Evolutionary conservation across 2,329 filamentous ascomycete genomes (phyloP).

Genomic region (Alternaria arborescens): DNA sequence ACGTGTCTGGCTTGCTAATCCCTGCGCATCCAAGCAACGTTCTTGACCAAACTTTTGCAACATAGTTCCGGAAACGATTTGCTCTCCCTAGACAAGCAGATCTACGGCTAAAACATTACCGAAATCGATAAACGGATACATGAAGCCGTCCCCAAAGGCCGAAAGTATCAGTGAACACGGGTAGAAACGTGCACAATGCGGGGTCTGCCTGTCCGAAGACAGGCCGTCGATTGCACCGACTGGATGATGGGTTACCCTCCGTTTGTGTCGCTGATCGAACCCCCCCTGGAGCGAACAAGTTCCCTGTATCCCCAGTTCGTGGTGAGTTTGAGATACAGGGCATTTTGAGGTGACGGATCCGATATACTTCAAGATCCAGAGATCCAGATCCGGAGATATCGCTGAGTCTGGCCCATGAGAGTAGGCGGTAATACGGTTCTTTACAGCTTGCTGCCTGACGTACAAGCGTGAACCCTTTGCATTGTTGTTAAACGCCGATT

Average conservation of each 20-base stretch:
- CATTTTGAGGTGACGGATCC: neutral
- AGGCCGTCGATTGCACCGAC: constrained; percentile 4
- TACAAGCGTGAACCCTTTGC: neutral
- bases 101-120: neutral
- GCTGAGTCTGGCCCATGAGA: neutral
- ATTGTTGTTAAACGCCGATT: neutral
- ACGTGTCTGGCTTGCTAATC: neutral
- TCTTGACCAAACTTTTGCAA: neutral
- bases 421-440: neutral
- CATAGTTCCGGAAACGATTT: constrained; percentile 1
- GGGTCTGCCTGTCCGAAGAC: constrained; percentile 1
- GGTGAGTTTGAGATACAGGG: constrained; percentile 2
- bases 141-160: neutral
- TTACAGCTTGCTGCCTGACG: neutral
- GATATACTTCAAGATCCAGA: neutral
- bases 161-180: neutral
- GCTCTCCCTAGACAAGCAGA: neutral
- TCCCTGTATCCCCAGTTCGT: neutral
- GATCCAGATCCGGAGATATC: neutral
- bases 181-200: neutral
- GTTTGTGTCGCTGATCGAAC: neutral
- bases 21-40: neutral
- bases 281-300: neutral
- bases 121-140: neutral
- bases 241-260: neutral